Evolutionary conservation across 768 basidiomycete genomes (phyloP), one percentile per base, ranked within the genome.

Genomic region (Candolleomyces efflorescens): DNA sequence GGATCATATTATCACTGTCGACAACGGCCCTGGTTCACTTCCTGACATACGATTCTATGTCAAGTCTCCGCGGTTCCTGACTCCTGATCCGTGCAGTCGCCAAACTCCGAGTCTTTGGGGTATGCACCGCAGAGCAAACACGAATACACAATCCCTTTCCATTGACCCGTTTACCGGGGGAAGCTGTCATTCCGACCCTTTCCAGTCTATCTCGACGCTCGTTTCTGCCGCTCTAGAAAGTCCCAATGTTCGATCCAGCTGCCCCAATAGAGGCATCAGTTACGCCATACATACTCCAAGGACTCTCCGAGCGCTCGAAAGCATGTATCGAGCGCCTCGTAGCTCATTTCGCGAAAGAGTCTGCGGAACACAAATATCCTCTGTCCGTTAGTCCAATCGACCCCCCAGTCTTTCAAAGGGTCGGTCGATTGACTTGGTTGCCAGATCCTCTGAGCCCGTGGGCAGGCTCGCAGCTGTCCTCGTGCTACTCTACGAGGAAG

Each of bases 401-500:
- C 11, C 10, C 36, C 26, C 23, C 27, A 13, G 18, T 17, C 53
- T 52, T 65, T 57, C 37, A 44, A 44, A 53, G 45, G 45, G 50
- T 37, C 27, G 37, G 55, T 59, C 41, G 48, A 58, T 44, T 56
- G 41, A 65, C 65, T 54, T 55, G 27, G 38, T 56, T 59, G 47
- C 17, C 62, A 76, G 74, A 50, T 71, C 72, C 17, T 55, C 60
- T 12, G 66, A 73, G 53, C 73, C 71, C 11, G 64, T 56, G 15
- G 69, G 67, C 50, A 85, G 78, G 65, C 80, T 85, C 12, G 91
- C 85, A 4, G 90, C 90, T 7, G 92, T 95, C 0, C 78, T 95
- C 2, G 83, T 94, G 1, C 75, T 93, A 11, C 72, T 96, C 1
- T 95, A 85, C 60, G 89, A 94, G 68, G 72, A 80, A n/a, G 78